Base-by-base conservation (phyloP, 139 green algal species). In the Coelastrella sp. region DNA sequence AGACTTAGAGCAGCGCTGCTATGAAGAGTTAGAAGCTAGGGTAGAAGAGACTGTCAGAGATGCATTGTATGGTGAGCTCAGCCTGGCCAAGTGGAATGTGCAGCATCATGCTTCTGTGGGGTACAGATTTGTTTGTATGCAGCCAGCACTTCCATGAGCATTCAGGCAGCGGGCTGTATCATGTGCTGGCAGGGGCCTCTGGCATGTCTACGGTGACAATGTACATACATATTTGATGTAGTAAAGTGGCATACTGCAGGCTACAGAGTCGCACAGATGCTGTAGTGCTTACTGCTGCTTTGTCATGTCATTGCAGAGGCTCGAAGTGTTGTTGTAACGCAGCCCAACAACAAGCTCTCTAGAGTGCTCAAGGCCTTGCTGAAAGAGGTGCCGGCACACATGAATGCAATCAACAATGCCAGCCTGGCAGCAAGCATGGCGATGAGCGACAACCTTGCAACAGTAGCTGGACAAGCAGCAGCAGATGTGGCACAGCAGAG, bases 321-420 rank as follows among this genome's bases (percentile, higher is more conserved):
- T 2, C 90, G 94, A 4, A 80, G 87, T 56, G 85, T 91, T n/a
- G 93, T 92, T 32, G 68, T 96, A 16, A 95, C 94, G 0, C 92
- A 93, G 73, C 92, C 93, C 20, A 92, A 95, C 94, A 95, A 95
- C 90, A 93, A 93, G 73, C 91, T 95, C 17, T 92, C 75, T 20
- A 90, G 94, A 32, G 75, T 95, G 75, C 90, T 96, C 7, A 95
- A 94, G 88, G 73, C 54, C 19, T 88, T 96, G 71, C 89, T 96
- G 47, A 59, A 60, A 75, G 92, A 96, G 86, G 85, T 95, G 83
- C 93, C 92, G 6, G 83, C 7, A 5, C 73, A 85, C 16, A 73
- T 89, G 73, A 61, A 54, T 3, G 80, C 83, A 78, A 92, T 92
- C 73, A 84, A 92, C 79, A 80, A 64, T 17, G 91, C 87, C 57